A percentile compares a stretch with the other conserved stretches of the same genome.
Conservation (phyloP, 352 stramenopile species). For the Pythium brassicae region DNA sequence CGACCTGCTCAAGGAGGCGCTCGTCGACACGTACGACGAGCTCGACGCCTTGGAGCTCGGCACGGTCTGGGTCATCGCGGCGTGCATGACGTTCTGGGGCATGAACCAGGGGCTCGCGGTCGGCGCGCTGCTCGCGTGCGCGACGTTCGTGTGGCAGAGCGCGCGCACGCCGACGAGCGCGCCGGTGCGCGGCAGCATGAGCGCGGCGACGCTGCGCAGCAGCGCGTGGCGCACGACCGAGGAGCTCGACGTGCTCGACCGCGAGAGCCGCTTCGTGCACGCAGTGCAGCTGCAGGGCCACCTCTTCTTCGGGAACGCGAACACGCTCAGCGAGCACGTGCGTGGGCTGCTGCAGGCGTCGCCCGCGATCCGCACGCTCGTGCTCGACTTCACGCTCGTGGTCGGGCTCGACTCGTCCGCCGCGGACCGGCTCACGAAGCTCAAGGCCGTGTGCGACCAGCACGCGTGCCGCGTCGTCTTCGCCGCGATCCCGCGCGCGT, state of each 20-base stretch:
- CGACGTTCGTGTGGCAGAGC: constrained; percentile 89
- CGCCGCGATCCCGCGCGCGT: constrained; percentile 53
- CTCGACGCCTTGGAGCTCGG: constrained; percentile 88
- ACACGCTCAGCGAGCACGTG: constrained; percentile 86
- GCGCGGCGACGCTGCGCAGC: constrained; percentile 85
- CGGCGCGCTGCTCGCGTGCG: constrained; percentile 81
- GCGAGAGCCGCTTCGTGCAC: constrained; percentile 77
- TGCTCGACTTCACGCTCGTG: constrained; percentile 92
- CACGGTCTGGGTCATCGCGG: constrained; percentile 88
- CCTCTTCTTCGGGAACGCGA: constrained; percentile 91
- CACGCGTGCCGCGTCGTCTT: constrained; percentile 70
- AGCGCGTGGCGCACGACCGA: constrained; percentile 64
- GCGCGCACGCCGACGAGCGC: constrained; percentile 78
- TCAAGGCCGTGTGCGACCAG: constrained; percentile 71
- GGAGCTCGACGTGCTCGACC: constrained; percentile 78
- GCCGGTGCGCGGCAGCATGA: constrained; percentile 89
- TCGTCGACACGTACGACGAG: constrained; percentile 84
- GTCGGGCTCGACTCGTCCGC: constrained; percentile 88
- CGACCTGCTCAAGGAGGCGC: constrained; percentile 87
- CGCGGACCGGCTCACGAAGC: constrained; percentile 70
- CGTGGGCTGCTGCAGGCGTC: constrained; percentile 54
- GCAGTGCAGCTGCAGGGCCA: constrained; percentile 74
- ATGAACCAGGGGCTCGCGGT: constrained; percentile 90
- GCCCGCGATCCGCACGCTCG: constrained; percentile 44
- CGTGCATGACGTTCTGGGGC: constrained; percentile 90